phyloP scores from a whole-genome alignment of 176 grass and related monocot species.

The Triticum urartu region DNA sequence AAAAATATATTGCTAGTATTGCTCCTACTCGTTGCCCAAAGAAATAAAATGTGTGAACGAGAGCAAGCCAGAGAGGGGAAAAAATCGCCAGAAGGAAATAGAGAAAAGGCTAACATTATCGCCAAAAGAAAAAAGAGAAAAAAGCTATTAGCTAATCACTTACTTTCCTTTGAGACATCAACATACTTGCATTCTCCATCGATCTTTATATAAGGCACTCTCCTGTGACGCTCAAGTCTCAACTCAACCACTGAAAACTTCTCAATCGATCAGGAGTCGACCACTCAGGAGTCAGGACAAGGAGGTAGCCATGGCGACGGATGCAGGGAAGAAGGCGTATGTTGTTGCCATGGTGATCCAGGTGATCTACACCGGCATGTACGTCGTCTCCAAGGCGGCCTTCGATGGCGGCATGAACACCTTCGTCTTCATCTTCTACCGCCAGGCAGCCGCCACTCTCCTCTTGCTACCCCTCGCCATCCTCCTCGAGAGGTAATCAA shows the following conservation, averaged over 20 bases:
- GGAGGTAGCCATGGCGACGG: background rate
- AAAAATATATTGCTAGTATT: background rate
- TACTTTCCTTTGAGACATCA: background rate
- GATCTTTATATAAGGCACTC: slow-evolving; percentile 17
- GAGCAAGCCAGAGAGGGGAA: background rate
- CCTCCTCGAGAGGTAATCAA: slow-evolving; percentile 31
- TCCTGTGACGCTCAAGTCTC: background rate
- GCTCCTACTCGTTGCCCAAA: background rate
- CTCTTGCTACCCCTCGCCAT: slow-evolving; percentile 60
- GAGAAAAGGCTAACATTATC: background rate
- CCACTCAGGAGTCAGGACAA: background rate
- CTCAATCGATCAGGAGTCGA: background rate
- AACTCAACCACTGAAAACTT: background rate
- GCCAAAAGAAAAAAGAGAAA: background rate
- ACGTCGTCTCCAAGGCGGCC: slow-evolving; percentile 10
- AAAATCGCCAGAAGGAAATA: background rate
- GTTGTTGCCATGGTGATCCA: slow-evolving; percentile 4
- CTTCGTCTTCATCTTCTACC: slow-evolving; percentile 85
- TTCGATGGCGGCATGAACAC: slow-evolving; percentile 28
- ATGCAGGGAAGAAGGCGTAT: slow-evolving; percentile 20
- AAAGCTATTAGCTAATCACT: background rate
- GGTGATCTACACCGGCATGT: slow-evolving; percentile 20
- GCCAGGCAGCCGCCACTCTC: slow-evolving; percentile 59
- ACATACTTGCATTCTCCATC: background rate
- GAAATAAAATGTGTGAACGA: background rate